Evolutionary conservation across 352 stramenopile species (phyloP).

Genomic region (Pseudoperonospora humuli): DNA sequence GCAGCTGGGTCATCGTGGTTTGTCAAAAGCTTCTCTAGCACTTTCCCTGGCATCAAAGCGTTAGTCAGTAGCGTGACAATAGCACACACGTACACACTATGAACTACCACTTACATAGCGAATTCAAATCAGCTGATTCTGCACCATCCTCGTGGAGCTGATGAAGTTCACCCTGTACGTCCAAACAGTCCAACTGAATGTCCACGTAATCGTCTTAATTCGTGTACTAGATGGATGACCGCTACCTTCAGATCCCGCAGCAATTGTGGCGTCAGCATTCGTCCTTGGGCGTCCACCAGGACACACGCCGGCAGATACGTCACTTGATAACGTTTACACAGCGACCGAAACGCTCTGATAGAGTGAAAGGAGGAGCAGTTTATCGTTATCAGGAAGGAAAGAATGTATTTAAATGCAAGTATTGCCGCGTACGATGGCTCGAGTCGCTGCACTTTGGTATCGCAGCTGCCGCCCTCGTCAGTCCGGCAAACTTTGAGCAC

Average conservation of each 20-base stretch:
- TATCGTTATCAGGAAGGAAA: too few relatives aligned
- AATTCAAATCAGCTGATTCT: neutral
- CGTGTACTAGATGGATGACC: neutral
- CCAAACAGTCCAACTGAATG: neutral
- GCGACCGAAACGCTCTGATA: slow-evolving; percentile 27
- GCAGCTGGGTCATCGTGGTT: neutral
- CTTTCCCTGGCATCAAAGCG: slow-evolving; percentile 8
- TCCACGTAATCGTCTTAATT: too few relatives aligned
- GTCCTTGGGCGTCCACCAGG: slow-evolving; percentile 21
- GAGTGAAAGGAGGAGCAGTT: neutral
- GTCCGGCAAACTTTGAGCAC: slow-evolving; percentile 24
- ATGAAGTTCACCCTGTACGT: slow-evolving; percentile 8
- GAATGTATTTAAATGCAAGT: neutral
- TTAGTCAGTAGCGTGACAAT: neutral
- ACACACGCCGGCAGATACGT: slow-evolving; percentile 29
- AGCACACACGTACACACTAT: neutral
- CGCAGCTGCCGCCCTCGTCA: neutral
- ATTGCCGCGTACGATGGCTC: slow-evolving; percentile 15
- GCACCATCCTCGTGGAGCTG: slow-evolving; percentile 2
- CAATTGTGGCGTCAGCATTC: slow-evolving; percentile 7
- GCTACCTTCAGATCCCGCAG: slow-evolving; percentile 12
- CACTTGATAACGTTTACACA: slow-evolving; percentile 39
- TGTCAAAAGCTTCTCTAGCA: slow-evolving; percentile 18
- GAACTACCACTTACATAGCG: slow-evolving; percentile 9
- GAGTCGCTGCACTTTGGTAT: slow-evolving; percentile 12